Evolutionary conservation across 1,284 basidiomycete species (phyloP).

Genomic region (Porodaedalea pini): DNA sequence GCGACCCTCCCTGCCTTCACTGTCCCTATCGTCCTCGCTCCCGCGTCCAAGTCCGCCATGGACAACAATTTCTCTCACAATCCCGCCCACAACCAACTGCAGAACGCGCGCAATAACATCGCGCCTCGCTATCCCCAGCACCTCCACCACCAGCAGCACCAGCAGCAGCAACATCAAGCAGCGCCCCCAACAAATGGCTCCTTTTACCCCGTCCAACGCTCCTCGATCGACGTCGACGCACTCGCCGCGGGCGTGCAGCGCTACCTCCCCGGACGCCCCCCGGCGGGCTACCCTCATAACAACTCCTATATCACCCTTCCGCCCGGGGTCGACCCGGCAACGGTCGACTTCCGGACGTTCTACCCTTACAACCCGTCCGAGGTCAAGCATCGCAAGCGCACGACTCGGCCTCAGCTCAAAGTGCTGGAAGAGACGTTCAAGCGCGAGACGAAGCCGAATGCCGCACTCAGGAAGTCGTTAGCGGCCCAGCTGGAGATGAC

Average conservation of each 20-base stretch:
- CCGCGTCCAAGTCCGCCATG: conserved; percentile 5
- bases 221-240: conserved; percentile 16
- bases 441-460: conserved; percentile 87
- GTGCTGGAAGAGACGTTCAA: conserved; percentile 84
- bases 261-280: conserved; percentile 10
- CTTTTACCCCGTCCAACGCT: conserved; percentile 1
- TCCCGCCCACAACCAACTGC: conserved; percentile 13
- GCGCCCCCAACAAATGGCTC: not conserved
- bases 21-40: not conserved
- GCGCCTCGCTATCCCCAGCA: not conserved
- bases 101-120: conserved; percentile 6
- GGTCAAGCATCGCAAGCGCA: conserved; percentile 87
- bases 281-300: conserved; percentile 14
- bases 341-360: conserved; percentile 66
- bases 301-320: conserved; percentile 46
- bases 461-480: conserved; percentile 71
- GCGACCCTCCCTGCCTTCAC: too few relatives aligned
- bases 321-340: conserved; percentile 55
- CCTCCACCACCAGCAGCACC: conserved; percentile 10
- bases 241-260: conserved; percentile 19
- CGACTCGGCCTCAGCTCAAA: conserved; percentile 78
- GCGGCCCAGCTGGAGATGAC: conserved; percentile 86
- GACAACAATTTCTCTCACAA: not conserved
- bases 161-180: conserved; percentile 1
- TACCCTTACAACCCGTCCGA: conserved; percentile 84